phyloP scores from a whole-genome alignment of 2,329 filamentous ascomycete genomes.

The Lachnellula occidentalis region DNA sequence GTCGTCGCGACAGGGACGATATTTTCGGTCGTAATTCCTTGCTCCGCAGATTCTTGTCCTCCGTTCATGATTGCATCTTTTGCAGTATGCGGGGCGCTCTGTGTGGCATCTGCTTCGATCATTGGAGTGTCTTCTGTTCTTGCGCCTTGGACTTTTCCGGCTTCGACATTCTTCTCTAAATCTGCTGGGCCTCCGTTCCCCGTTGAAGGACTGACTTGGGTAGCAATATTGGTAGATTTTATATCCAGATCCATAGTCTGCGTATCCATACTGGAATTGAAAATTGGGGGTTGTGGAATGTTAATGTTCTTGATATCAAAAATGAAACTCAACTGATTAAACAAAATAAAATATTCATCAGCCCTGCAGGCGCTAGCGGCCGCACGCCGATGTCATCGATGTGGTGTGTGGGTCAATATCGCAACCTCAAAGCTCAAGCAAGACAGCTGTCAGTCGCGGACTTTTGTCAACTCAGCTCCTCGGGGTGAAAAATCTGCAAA shows the following conservation, averaged over 20 bases:
- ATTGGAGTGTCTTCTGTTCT: too few species aligned
- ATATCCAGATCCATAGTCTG: slow-evolving; percentile 15
- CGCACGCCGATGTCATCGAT: slow-evolving; percentile 10
- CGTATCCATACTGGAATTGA: slow-evolving; percentile 12
- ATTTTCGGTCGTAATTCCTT: not conserved
- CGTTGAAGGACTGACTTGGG: not conserved
- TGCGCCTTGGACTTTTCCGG: not conserved
- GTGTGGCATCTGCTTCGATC: too few species aligned
- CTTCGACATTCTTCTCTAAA: not conserved
- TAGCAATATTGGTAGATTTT: slow-evolving; percentile 3
- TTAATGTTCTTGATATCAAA: not conserved
- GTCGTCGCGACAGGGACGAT: not conserved
- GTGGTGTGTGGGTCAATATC: not conserved
- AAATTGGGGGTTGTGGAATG: slow-evolving; percentile 4
- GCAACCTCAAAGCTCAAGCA: not conserved
- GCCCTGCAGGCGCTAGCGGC: slow-evolving; percentile 1
- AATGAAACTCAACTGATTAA: not conserved
- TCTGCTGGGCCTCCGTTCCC: not conserved
- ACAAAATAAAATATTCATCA: slow-evolving; percentile 6
- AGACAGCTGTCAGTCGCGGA: not conserved
- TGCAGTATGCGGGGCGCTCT: too few species aligned
- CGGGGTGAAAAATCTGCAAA: slow-evolving; percentile 11
- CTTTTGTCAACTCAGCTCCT: not conserved
- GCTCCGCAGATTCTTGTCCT: not conserved
- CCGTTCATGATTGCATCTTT: too few species aligned